Evolutionary conservation across 768 basidiomycete genomes (phyloP).

Genomic region (Boletus tylopilopsis): DNA sequence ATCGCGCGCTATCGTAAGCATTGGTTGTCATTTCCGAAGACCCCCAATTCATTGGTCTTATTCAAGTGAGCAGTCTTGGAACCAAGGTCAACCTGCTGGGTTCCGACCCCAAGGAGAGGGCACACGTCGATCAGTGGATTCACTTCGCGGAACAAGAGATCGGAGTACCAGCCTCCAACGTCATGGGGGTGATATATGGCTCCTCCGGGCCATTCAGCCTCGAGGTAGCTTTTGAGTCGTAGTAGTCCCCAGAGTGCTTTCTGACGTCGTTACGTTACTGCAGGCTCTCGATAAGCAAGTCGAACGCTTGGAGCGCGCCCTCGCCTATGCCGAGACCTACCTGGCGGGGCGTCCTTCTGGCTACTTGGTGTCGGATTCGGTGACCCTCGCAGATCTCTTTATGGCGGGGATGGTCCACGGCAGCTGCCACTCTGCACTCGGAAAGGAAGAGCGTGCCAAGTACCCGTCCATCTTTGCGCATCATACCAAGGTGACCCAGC

Average conservation of each 20-base stretch:
- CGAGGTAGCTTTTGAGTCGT: no score
- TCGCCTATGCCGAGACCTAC: slow-evolving; percentile 10
- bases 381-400: slow-evolving; percentile 17
- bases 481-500: slow-evolving; percentile 12
- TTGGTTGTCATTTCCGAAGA: neutral
- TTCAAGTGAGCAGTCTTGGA: slow-evolving; percentile 12
- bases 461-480: slow-evolving; percentile 14
- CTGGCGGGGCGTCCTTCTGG: slow-evolving; percentile 10
- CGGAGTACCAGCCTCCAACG: neutral
- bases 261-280: no score
- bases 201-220: neutral
- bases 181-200: neutral
- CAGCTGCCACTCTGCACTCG: neutral
- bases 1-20: slow-evolving; percentile 21
- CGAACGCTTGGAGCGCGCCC: slow-evolving; percentile 1
- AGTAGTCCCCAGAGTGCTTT: no score
- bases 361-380: slow-evolving; percentile 9
- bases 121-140: slow-evolving; percentile 18
- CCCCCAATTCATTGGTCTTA: neutral
- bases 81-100: slow-evolving; percentile 13
- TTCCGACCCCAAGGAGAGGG: slow-evolving; percentile 3
- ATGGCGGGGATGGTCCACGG: neutral
- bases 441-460: slow-evolving; percentile 9
- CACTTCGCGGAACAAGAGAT: slow-evolving; percentile 21
- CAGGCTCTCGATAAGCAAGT: neutral